phyloP scores from a whole-genome alignment of 768 basidiomycete species.

The Podaxis sp. region DNA sequence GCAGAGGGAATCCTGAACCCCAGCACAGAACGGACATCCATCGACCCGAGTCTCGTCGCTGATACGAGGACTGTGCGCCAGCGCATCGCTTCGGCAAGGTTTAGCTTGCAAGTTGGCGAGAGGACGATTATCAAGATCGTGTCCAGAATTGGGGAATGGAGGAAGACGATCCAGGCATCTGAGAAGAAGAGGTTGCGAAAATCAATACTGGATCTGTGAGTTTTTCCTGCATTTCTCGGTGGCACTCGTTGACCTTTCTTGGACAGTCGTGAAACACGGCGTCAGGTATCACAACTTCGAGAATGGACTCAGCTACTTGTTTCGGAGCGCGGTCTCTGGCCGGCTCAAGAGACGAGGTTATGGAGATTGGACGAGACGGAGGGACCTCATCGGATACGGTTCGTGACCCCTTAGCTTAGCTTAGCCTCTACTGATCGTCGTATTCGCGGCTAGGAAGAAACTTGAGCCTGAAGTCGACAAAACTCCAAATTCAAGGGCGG shows the following conservation, averaged over 20 bases:
- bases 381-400: conserved; percentile 85
- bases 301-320: conserved; percentile 61
- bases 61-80: conserved; percentile 50
- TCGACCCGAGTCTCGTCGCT: conserved; percentile 49
- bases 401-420: conserved; percentile 4
- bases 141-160: conserved; percentile 66
- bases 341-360: conserved; percentile 39
- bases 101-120: conserved; percentile 63
- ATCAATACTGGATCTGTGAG: conserved; percentile 68
- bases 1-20: conserved; percentile 53
- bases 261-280: conserved; percentile 70
- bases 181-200: conserved; percentile 74
- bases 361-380: conserved; percentile 93
- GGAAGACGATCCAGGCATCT: conserved; percentile 58
- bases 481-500: conserved; percentile 41
- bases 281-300: conserved; percentile 56
- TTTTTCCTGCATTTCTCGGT: conserved; percentile 10
- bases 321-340: conserved; percentile 84
- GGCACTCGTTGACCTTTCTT: conserved; percentile 1
- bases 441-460: conserved; percentile 52
- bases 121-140: conserved; percentile 60
- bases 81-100: conserved; percentile 49
- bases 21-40: conserved; percentile 37
- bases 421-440: background rate
- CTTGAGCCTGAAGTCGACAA: conserved; percentile 61